Base-by-base conservation (phyloP, 1,139 yeast genomes). In the Candida sanyaensis region DNA sequence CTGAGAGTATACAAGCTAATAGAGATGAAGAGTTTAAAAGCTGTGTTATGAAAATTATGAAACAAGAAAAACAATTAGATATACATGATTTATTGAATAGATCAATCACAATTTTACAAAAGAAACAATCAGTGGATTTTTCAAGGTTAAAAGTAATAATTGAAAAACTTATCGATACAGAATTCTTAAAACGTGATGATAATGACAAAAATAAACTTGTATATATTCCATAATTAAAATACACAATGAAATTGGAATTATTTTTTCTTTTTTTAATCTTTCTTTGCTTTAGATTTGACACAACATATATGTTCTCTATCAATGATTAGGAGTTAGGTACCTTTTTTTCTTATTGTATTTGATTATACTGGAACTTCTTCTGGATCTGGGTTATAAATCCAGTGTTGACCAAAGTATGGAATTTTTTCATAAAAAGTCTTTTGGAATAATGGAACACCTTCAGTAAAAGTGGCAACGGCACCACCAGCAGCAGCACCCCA, bases 371-470 rank as follows among this genome's bases (percentile, higher is more conserved):
- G 88, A 57, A 80, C 65, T 63, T 88, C 96, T 76, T 88, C 90
- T 60, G 96, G 96, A 65, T 88, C 95, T 54, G 84, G 81, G 64
- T 81, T 77, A 65, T 81, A 72, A 59, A 76, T 76, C 90, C 95
- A 90, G 78, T 86, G 88, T 51, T 73, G 50, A 59, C 97, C 97
- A 55, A 89, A 69, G 68, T 70, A 63, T 56, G 97, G 97, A 54
- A 91, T 83, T 77, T 90, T 85, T 63, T 77, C 69, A 78, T 80
- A 88, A 73, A 92, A 80, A 55, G 92, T 86, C 56, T 80, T 70
- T 75, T 88, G 90, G 81, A 91, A 86, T 62, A 88, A 78, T 66
- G 98, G 97, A 71, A 92, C 84, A 67, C 95, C 89, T 73, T 91
- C 97, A 59, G 96, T 88, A 77, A 89, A 88, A 58, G 84, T 82